Evolutionary conservation across 2,329 filamentous ascomycete species (phyloP).

Genomic region (Clonostachys sp.): DNA sequence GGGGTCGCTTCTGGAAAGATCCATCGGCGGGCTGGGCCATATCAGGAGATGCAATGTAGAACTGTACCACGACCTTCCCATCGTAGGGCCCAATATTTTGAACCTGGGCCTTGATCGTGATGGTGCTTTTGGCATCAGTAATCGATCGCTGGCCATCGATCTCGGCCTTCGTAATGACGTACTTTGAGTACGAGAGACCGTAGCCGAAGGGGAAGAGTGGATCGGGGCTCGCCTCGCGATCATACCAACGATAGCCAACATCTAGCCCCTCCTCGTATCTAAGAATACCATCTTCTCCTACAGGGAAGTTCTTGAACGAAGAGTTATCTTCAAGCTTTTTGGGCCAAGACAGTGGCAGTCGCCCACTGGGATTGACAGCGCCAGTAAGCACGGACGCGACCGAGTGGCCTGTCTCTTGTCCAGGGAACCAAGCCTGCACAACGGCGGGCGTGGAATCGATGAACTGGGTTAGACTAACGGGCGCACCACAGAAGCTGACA

Average conservation of each 20-base stretch:
- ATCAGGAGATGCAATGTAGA: conserved; percentile 31
- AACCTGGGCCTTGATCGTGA: conserved; percentile 30
- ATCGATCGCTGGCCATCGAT: neutral
- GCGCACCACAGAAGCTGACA: conserved; percentile 59
- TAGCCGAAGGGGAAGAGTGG: conserved; percentile 61
- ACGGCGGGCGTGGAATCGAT: conserved; percentile 47
- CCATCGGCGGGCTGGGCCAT: no score
- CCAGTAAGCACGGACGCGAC: conserved; percentile 63
- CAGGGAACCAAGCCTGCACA: conserved; percentile 62
- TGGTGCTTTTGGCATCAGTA: neutral
- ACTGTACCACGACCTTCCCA: conserved; percentile 49
- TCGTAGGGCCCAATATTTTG: conserved; percentile 48
- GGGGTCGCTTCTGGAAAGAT: conserved; percentile 6
- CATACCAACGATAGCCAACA: conserved; percentile 57
- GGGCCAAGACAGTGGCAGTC: conserved; percentile 60
- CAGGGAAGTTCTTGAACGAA: conserved; percentile 60
- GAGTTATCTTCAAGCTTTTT: conserved; percentile 41
- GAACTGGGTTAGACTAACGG: conserved; percentile 49
- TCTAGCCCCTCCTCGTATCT: conserved; percentile 62
- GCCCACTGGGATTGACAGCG: conserved; percentile 57
- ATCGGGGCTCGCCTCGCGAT: conserved; percentile 28
- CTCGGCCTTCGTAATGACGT: conserved; percentile 21
- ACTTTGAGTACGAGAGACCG: conserved; percentile 63
- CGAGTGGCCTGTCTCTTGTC: conserved; percentile 63
- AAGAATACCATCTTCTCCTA: conserved; percentile 49